Base-by-base conservation (phyloP, 257 asterid species). In the Linderniella brevidens region DNA sequence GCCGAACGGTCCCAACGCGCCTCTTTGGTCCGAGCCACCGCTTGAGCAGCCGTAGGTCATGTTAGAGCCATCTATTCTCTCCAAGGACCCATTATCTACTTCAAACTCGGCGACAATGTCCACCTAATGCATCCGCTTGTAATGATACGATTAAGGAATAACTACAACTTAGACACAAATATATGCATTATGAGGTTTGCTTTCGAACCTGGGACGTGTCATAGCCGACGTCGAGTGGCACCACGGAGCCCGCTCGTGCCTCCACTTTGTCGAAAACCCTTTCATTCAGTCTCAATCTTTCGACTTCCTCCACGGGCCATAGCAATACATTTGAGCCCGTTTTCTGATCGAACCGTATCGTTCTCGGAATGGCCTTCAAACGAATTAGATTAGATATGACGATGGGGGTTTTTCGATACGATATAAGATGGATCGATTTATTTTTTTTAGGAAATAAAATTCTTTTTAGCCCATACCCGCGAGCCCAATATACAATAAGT, bases 1-100 rank as follows among this genome's bases (percentile, higher is more conserved):
- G 5, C 96, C 96, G 40, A 86, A 86, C 0, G 96, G 96, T 37
- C 96, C 96, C 37, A 81, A 74, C 0, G 37, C 19, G 36, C 96
- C 96, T 42, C 96, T 59, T 8, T 52, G 65, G 11, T 65, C 79
- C 48, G 79, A 67, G 13, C 96, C 96, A n/a, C 90, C 64, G 4
- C 64, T 68, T 8, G 71, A 46, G 72, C 96, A 78, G 48, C 62
- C 58, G 59, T 69, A 86, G 13, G 54, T 61, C 4, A 7, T 46
- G 5, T 66, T 64, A 3, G 47, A 41, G 17, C 67, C 32, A 6
- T 25, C 32, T 25, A 25, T 54, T 50, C 58, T 70, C 1, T 66
- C 41, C 6, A 25, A 6, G 1, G 60, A 43, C 14, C 45, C 72
- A 5, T 58, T 50, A 16, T 71, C 78, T 9, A 86, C 54, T 25